Evolutionary conservation across 495 filamentous ascomycete species (phyloP), one percentile per base, ranked within the genome.

Genomic region (Evansstolkia leycettana): DNA sequence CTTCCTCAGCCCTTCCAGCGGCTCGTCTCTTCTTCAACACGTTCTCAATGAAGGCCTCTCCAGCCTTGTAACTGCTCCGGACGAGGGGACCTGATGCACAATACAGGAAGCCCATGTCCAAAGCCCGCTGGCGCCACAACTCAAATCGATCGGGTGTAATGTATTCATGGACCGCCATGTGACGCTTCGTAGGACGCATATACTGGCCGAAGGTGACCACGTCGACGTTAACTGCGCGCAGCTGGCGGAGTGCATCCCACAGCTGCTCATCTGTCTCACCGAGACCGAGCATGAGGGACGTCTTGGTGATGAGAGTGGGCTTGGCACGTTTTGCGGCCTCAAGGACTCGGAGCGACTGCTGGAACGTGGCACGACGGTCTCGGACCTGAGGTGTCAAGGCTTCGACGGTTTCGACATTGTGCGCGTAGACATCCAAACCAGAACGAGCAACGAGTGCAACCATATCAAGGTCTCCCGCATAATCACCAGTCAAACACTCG

Each of bases 181-280:
- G 90, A 2, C 87, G 73, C 70, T 94, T 96, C 7, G 90, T 98
- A 8, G 90, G 90, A 3, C 87, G 82, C 90, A 98, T 98, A 66
- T 98, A 98, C 67, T 98, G 90, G 2, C 92, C 90, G 40, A 98
- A 96, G 0, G 90, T 98, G 25, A 98, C 85, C 9, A 98, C 84
- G 41, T 98, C 90, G 16, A 94, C 87, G 40, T 82, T 67, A 25
- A 76, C 63, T 36, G 75, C 76, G 15, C 90, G 75, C 17, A 95
- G 67, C 50, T 93, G 82, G 70, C 65, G 72, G 30, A 98, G 59
- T 6, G 89, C 72, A 41, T 82, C 72, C 74, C 75, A 80, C 6
- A 98, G 58, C 59, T 95, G 82, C n/a, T 82, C 72, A 45, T 95
- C 85, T 3, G 77, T 86, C 69, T 98, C 90, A 0, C 90, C 90